Percentiles rank a stretch among this genome's conserved stretches.
These are phyloP conservation scores for Rhodofomes roseus DNA, from an alignment of 1,284 basidiomycete species.

Conservation along the genomic window DNA sequence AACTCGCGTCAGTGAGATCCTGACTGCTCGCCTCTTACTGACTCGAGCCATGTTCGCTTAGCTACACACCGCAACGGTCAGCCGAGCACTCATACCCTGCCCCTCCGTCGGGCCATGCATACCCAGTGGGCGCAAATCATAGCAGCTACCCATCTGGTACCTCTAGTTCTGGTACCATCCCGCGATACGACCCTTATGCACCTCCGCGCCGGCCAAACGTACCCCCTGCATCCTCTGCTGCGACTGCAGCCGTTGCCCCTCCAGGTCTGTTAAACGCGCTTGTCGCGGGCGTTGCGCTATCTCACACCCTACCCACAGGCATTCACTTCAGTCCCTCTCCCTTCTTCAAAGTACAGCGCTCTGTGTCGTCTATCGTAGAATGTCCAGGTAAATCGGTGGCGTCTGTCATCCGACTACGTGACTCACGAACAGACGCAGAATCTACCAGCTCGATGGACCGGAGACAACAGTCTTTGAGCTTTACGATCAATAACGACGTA, in stretches of 20 bases:
- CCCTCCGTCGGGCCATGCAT: slow-evolving; percentile 9
- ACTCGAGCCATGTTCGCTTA: not conserved
- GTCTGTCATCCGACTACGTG: not conserved
- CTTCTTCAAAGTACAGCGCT: slow-evolving; percentile 68
- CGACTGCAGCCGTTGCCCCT: slow-evolving; percentile 29
- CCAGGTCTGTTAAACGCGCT: slow-evolving; percentile 28
- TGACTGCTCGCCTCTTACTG: not conserved
- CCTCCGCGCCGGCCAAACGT: slow-evolving; percentile 46
- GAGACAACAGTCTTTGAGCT: slow-evolving; percentile 55
- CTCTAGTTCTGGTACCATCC: slow-evolving; percentile 18
- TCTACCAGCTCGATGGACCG: slow-evolving; percentile 75
- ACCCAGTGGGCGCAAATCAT: slow-evolving; percentile 10
- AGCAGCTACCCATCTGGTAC: slow-evolving; percentile 10
- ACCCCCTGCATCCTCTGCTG: slow-evolving; percentile 18
- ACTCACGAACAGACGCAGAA: slow-evolving; percentile 39
- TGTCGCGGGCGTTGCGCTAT: slow-evolving; percentile 7
- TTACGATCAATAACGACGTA: slow-evolving; percentile 64
- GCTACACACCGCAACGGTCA: slow-evolving; percentile 2
- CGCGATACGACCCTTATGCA: slow-evolving; percentile 62
- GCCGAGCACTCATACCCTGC: slow-evolving; percentile 15
- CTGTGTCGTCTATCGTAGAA: slow-evolving; percentile 59
- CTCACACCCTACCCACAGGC: slow-evolving; percentile 31
- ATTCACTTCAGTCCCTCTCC: slow-evolving; percentile 80
- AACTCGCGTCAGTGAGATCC: not conserved
- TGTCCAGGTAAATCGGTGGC: slow-evolving; percentile 58